Evolutionary conservation across 2,329 filamentous ascomycete species (phyloP).

Genomic region (Fusarium sp.): DNA sequence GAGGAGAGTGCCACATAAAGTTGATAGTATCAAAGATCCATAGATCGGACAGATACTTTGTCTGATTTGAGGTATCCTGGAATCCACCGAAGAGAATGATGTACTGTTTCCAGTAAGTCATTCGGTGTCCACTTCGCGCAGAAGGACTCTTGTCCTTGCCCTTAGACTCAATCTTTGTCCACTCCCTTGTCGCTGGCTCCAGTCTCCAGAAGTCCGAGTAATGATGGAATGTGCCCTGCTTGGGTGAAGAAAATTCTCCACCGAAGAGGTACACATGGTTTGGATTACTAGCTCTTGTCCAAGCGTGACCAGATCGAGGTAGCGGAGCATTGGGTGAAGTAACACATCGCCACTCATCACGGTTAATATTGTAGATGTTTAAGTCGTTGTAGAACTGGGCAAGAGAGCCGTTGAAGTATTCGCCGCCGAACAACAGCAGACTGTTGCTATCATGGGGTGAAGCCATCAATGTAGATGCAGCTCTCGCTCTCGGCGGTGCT

Average conservation of each 20-base stretch:
- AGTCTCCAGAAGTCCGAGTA: constrained; percentile 99
- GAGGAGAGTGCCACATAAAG: constrained; percentile 85
- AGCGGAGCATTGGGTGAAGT: constrained; percentile 92
- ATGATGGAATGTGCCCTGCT: constrained; percentile 98
- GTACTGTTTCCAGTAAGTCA: constrained; percentile 98
- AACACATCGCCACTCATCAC: constrained; percentile 90
- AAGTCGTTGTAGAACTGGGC: constrained; percentile 79
- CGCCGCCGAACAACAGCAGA: constrained; percentile 91
- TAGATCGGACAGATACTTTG: constrained; percentile 91
- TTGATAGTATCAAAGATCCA: constrained; percentile 96
- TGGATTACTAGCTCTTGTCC: constrained; percentile 88
- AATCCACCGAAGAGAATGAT: constrained; percentile 96
- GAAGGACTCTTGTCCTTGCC: constrained; percentile 83
- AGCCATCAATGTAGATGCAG: constrained; percentile 84
- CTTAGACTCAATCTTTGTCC: constrained; percentile 86
- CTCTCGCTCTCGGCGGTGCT: constrained; percentile 79
- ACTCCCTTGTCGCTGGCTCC: constrained; percentile 86
- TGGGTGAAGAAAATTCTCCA: constrained; percentile 95
- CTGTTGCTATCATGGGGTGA: constrained; percentile 89
- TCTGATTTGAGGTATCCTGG: constrained; percentile 95
- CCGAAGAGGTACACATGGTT: constrained; percentile 92
- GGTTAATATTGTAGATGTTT: constrained; percentile 79
- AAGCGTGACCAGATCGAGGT: constrained; percentile 92
- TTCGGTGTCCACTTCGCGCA: constrained; percentile 90
- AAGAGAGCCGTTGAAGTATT: constrained; percentile 93